Evolutionary conservation across 1,284 basidiomycete genomes (phyloP).

Genomic region (Apiotrichum veenhuisii): DNA sequence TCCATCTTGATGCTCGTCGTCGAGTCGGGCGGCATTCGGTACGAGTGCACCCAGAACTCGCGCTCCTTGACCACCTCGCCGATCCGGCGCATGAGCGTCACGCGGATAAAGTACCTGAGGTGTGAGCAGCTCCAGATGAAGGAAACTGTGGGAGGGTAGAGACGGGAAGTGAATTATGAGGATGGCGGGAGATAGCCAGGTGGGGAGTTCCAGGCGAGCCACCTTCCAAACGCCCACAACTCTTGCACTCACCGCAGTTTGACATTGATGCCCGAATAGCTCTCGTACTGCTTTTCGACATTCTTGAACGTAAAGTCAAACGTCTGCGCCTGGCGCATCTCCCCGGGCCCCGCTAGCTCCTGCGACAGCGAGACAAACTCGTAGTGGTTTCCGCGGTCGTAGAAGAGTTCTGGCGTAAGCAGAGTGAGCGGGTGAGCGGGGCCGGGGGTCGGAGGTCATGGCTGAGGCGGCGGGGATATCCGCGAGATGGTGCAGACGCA

Average conservation of each 20-base stretch:
- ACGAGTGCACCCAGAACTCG: conserved; percentile 97
- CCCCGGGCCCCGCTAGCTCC: conserved; percentile 88
- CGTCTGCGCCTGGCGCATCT: conserved; percentile 90
- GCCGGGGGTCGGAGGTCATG: not conserved
- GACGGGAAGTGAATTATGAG: too few relatives aligned
- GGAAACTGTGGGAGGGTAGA: not conserved
- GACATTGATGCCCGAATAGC: conserved; percentile 96
- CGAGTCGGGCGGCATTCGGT: conserved; percentile 94
- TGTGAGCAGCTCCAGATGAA: not conserved
- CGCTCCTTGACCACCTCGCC: conserved; percentile 89
- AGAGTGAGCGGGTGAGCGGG: not conserved
- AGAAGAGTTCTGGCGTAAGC: conserved; percentile 80
- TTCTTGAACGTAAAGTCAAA: conserved; percentile 98
- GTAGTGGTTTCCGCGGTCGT: conserved; percentile 84
- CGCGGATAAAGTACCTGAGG: conserved; percentile 83
- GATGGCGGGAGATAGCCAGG: too few relatives aligned
- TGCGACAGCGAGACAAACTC: conserved; percentile 95
- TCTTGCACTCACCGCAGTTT: conserved; percentile 70
- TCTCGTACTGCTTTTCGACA: conserved; percentile 98
- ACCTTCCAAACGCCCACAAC: not conserved
- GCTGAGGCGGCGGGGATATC: not conserved
- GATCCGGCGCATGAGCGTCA: conserved; percentile 82
- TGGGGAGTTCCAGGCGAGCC: too few relatives aligned
- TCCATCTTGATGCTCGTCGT: conserved; percentile 99
- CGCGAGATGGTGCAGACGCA: not conserved